Evolutionary conservation across 2,329 filamentous ascomycete genomes (phyloP), one percentile per base, ranked within the genome.

Genomic region (Pseudocercospora pini-densiflorae): DNA sequence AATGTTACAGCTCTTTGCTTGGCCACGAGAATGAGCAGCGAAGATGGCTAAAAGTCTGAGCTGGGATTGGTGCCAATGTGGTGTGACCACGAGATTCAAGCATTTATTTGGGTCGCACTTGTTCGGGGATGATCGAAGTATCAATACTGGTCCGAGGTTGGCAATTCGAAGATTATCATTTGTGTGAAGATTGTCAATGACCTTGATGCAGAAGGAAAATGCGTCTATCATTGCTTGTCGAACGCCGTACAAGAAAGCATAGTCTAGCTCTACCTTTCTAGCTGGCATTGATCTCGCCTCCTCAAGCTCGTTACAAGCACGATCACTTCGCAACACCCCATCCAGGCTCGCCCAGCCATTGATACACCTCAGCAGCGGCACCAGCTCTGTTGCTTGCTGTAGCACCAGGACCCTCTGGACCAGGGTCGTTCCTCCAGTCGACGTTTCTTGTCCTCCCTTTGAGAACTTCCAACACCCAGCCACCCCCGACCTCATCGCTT

Each of bases 381-480:
- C 75, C 72, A 31, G 69, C 73, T 58, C 77, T 63, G 61, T 83
- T 82, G 31, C 82, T 82, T 7, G 66, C 72, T 4, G 65, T 70
- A 4, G 53, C 66, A 2, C 86, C 86, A 33, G 77, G 75, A 27
- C 79, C 79, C 16, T 77, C 77, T 2, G 86, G 86, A 0, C 86
- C 86, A 0, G 84, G 83, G 73, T 88, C 86, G 66, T 85, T 85
- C 61, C 82, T 81, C 65, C 79, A 76, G 65, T 78, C 77, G 1
- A 89, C 86, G 49, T 77, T 75, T 54, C 87, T 80, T 57, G 85
- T 84, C 45, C 81, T 81, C 9, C 73, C 75, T 71, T 84, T 84
- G 3, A 84, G 82, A 0, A 89, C 85, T 75, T 89, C 87, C 49
- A 89, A 71, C 16, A 88, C 80, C 16, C 81, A 84, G 0, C 86